A percentile compares a stretch with the other conserved stretches of the same genome.
These are phyloP conservation scores for Zygosaccharomyces sapae DNA, from an alignment of 1,139 yeast genomes.

Conservation along the genomic window DNA sequence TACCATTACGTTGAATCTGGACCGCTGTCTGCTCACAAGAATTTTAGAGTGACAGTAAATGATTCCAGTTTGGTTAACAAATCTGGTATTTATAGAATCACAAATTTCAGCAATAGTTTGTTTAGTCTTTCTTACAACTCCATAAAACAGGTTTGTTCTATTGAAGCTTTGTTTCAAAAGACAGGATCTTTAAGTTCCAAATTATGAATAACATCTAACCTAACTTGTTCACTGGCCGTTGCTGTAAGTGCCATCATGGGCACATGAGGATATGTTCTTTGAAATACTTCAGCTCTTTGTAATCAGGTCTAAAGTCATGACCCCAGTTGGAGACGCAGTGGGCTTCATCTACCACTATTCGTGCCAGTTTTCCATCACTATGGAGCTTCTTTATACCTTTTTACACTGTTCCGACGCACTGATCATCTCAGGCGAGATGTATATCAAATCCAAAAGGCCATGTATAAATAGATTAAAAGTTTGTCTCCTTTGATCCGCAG, in stretches of 20 bases:
- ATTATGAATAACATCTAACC: slow-evolving; percentile 78
- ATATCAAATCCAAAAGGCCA: slow-evolving; percentile 71
- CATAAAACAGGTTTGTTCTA: slow-evolving; percentile 78
- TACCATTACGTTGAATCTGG: slow-evolving; percentile 54
- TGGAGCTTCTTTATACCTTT: slow-evolving; percentile 57
- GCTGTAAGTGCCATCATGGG: slow-evolving; percentile 98
- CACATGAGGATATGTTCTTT: slow-evolving; percentile 69
- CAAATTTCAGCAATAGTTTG: slow-evolving; percentile 59
- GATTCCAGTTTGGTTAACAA: slow-evolving; percentile 69
- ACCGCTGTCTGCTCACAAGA: slow-evolving; percentile 80
- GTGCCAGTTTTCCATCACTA: slow-evolving; percentile 56
- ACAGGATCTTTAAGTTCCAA: slow-evolving; percentile 48
- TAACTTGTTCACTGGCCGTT: slow-evolving; percentile 90
- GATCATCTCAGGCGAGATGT: slow-evolving; percentile 93
- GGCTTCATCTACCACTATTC: slow-evolving; percentile 95
- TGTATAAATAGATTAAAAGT: slow-evolving; percentile 59
- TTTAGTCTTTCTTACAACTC: slow-evolving; percentile 61
- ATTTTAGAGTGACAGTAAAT: slow-evolving; percentile 89
- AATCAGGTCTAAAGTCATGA: slow-evolving; percentile 96
- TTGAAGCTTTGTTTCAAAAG: slow-evolving; percentile 72
- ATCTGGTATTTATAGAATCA: slow-evolving; percentile 50
- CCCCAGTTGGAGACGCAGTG: slow-evolving; percentile 99
- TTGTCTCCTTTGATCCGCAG: slow-evolving; percentile 57
- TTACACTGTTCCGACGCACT: slow-evolving; percentile 70
- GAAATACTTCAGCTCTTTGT: slow-evolving; percentile 72